A percentile compares a stretch with the other conserved stretches of the same genome.
Conservation (phyloP, 139 green algal species). For the Coccomyxa sp. region DNA sequence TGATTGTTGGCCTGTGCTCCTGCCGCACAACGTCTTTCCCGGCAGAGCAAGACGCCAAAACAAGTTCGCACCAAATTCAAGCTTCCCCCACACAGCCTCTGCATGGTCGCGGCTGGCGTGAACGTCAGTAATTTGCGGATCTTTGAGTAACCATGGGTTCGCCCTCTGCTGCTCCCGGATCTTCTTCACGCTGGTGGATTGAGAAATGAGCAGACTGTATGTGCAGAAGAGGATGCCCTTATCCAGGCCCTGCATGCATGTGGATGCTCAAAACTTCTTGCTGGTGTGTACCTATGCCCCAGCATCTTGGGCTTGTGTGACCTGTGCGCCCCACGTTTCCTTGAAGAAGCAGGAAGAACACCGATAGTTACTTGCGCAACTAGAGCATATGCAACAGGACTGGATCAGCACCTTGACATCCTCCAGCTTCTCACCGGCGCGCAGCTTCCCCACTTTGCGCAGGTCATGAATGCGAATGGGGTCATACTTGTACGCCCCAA, state of each 20-base stretch:
- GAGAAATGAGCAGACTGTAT: slow-evolving; percentile 45
- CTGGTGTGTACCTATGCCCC: too few species aligned
- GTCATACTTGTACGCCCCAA: slow-evolving; percentile 33
- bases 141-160: not conserved
- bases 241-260: slow-evolving; percentile 14
- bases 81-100: not conserved
- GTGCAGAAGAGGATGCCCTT: slow-evolving; percentile 52
- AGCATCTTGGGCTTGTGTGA: too few species aligned
- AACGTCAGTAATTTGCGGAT: not conserved
- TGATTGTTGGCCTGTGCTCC: not conserved
- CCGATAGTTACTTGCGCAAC: too few species aligned
- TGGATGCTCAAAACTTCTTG: too few species aligned
- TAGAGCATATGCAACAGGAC: too few species aligned
- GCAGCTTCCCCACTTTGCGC: slow-evolving; percentile 9
- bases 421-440: slow-evolving; percentile 5
- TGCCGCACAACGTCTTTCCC: too few species aligned
- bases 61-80: slow-evolving; percentile 7
- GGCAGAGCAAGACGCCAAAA: too few species aligned
- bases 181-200: not conserved
- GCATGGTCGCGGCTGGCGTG: not conserved
- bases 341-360: too few species aligned
- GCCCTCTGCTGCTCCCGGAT: not conserved
- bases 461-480: slow-evolving; percentile 18
- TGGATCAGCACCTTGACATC: not conserved
- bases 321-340: too few species aligned